Percentiles rank a stretch among this genome's conserved stretches.
These are phyloP conservation scores for Dryas alaskensis DNA, from an alignment of 306 rosid species.

Conservation along the genomic window DNA sequence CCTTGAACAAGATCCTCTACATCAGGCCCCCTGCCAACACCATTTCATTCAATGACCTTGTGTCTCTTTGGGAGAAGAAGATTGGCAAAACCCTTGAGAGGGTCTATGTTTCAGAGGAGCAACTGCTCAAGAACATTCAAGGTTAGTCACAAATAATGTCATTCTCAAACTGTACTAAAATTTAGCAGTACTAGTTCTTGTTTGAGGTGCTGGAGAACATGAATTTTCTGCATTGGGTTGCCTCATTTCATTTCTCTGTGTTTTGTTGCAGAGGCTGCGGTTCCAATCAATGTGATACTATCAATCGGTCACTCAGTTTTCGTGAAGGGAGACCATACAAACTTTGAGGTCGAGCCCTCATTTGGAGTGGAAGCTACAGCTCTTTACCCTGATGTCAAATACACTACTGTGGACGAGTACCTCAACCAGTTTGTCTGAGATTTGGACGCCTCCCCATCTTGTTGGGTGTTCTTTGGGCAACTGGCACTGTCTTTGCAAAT, in stretches of 20 bases:
- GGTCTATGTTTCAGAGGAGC: conserved; percentile 32
- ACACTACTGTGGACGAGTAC: conserved; percentile 57
- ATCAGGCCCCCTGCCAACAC: conserved; percentile 30
- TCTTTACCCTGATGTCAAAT: conserved; percentile 62
- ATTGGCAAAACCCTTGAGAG: conserved; percentile 34
- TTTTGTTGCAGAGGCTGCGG: conserved; percentile 39
- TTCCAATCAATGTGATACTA: conserved; percentile 36
- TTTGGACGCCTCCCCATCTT: not conserved
- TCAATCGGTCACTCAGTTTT: conserved; percentile 45
- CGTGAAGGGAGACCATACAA: conserved; percentile 52
- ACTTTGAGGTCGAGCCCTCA: conserved; percentile 54
- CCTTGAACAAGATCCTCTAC: conserved; percentile 42
- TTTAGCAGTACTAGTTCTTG: not conserved
- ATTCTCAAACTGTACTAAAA: not conserved
- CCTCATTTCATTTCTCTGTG: not conserved
- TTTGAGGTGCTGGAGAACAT: no score
- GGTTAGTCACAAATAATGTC: conserved; percentile 7
- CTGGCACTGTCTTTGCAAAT: not conserved
- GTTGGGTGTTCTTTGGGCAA: no score
- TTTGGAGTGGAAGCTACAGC: conserved; percentile 62
- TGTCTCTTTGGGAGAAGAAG: conserved; percentile 41
- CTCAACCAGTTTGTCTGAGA: conserved; percentile 50
- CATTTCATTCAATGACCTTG: conserved; percentile 36
- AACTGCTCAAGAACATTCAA: conserved; percentile 38
- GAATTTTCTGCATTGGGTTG: not conserved